These are phyloP conservation scores for Aristolochia californica DNA, from an alignment of 164 flowering plant species.

Conservation along the genomic window DNA sequence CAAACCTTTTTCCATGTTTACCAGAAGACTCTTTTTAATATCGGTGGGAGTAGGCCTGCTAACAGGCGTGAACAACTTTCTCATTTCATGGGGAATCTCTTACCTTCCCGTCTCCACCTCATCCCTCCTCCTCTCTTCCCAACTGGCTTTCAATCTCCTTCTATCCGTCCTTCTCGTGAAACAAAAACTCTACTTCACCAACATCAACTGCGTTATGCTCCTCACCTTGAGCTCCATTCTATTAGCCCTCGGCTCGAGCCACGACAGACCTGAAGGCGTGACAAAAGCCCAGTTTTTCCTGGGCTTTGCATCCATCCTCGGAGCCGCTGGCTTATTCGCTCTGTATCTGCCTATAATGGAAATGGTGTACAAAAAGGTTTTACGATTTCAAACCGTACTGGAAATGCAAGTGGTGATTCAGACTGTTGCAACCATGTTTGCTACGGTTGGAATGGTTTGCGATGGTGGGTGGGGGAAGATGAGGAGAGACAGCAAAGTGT, in stretches of 20 bases:
- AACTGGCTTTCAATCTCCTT: slow-evolving; percentile 55
- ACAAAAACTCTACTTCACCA: slow-evolving; percentile 42
- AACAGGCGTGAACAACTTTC: slow-evolving; percentile 54
- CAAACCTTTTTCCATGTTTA: slow-evolving; percentile 40
- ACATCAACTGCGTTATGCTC: slow-evolving; percentile 59
- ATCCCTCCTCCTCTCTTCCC: slow-evolving; percentile 55
- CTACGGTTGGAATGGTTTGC: slow-evolving; percentile 53
- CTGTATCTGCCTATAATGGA: slow-evolving; percentile 48
- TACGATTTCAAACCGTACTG: slow-evolving; percentile 37
- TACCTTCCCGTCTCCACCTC: slow-evolving; percentile 66
- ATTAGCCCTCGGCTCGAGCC: slow-evolving; percentile 35
- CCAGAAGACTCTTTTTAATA: slow-evolving; percentile 13
- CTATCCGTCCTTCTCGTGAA: slow-evolving; percentile 54
- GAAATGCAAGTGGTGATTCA: slow-evolving; percentile 75
- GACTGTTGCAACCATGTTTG: slow-evolving; percentile 39
- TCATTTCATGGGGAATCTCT: slow-evolving; percentile 64
- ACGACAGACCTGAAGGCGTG: slow-evolving; percentile 32
- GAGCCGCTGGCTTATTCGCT: slow-evolving; percentile 57
- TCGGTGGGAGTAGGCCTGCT: slow-evolving; percentile 37
- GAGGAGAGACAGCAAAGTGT: slow-evolving; percentile 24
- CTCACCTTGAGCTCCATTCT: slow-evolving; percentile 46
- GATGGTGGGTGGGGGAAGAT: slow-evolving; percentile 45
- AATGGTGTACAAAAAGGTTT: slow-evolving; percentile 15
- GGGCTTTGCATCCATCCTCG: slow-evolving; percentile 51
- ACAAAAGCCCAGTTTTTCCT: slow-evolving; percentile 32